Base-by-base conservation (phyloP, 1,284 basidiomycete species). In the Puccinia triticina region DNA sequence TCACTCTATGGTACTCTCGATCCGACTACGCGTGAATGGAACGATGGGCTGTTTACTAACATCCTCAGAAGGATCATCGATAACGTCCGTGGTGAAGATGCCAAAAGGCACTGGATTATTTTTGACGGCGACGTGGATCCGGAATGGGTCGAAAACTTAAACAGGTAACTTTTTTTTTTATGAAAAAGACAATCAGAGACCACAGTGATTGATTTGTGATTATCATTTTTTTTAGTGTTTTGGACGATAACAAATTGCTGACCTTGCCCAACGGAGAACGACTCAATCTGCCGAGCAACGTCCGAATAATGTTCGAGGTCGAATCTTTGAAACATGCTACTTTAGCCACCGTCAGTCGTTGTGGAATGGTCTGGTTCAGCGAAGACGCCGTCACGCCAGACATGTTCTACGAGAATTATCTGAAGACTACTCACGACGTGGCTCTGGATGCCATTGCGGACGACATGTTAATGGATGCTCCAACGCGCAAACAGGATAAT, bases 291-390 rank as follows among this genome's bases (percentile, higher is more conserved):
- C 98, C 97, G 0, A 90, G 94, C 2, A 99, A 99, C 86, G 96
- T 99, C 34, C 92, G 97, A 83, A 96, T 99, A 88, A 96, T 99
- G 94, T 99, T 99, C 86, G 97, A 99, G 87, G 98, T 99, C 82
- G 98, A 99, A 88, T 95, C 96, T 87, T 91, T 99, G 84, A 93
- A 92, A 85, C 99, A 97, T 87, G 98, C 97, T 0, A 99, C 98
- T 0, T 91, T 94, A 71, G 97, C 97, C 11, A 99, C 97, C 21
- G 98, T 99, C 89, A 97, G 95, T 91, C 96, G 97, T 82, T 99
- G 97, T 87, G 97, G 97, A 87, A 99, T 99, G 97, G 96, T 99
- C 85, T 99, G 97, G 97, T 99, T 99, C 89, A 98, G 95, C 86
- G 95, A 98, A 83, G 95, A 98, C 84, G 92, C 96, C 72, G 92